Percentiles rank a stretch among this genome's conserved stretches.
Evolutionary conservation across 768 basidiomycete genomes (phyloP).

Genomic region (Dacryopinax spathularia): DNA sequence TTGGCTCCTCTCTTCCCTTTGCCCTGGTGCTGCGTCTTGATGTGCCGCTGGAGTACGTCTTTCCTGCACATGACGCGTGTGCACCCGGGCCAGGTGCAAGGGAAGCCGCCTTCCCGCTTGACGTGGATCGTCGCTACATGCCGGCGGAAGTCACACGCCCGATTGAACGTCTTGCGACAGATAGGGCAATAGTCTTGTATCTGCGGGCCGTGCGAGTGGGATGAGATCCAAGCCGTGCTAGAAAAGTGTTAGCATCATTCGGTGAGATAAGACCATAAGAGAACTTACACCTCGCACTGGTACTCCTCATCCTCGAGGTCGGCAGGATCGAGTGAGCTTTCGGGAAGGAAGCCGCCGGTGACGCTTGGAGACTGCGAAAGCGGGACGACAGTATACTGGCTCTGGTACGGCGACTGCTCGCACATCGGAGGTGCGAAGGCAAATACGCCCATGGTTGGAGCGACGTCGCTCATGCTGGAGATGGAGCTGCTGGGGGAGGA

Average conservation of each 20-base stretch:
- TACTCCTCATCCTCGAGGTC: neutral
- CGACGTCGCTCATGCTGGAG: conserved; percentile 1
- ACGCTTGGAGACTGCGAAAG: neutral
- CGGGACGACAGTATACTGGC: neutral
- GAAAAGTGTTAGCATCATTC: neutral
- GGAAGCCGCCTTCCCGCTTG: neutral
- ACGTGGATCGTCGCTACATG: neutral
- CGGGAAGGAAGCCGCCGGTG: neutral
- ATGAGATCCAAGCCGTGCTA: neutral
- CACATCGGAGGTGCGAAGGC: neutral
- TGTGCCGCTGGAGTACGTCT: neutral
- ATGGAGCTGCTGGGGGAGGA: neutral
- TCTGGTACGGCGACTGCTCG: neutral
- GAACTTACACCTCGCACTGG: neutral
- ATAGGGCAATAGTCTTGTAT: neutral
- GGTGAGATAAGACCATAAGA: neutral
- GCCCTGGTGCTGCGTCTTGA: neutral
- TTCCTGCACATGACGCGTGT: neutral
- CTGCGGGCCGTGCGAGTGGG: neutral
- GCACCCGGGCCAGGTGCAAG: neutral
- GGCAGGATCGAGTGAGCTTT: neutral
- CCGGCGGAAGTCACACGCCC: neutral
- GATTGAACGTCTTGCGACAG: neutral
- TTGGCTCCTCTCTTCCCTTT: neutral
- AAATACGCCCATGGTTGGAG: neutral